Conservation (phyloP, 805 yeast species). For the Yueomyces sp. region DNA sequence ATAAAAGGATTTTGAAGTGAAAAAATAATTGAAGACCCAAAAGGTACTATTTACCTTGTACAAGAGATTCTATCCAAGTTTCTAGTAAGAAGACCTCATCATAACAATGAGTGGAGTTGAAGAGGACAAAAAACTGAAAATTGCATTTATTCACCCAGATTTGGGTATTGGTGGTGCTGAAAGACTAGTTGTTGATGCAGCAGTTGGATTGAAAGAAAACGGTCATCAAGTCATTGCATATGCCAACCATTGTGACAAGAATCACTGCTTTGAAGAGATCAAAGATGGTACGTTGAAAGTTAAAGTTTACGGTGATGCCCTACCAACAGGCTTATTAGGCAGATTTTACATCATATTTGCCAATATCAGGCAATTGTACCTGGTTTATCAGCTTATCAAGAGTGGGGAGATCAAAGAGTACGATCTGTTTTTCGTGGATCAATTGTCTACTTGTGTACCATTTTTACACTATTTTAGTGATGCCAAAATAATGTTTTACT, state of each 20-base stretch:
- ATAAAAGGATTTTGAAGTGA: too few species aligned
- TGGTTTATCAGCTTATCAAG: conserved; percentile 34
- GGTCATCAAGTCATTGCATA: conserved; percentile 54
- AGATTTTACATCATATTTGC: conserved; percentile 73
- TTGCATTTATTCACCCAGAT: conserved; percentile 92
- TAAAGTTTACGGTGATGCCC: conserved; percentile 65
- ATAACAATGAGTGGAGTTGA: not conserved
- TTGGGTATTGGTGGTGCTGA: conserved; percentile 98
- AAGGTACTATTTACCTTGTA: too few species aligned
- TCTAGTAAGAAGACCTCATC: not conserved
- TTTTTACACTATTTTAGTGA: conserved; percentile 34
- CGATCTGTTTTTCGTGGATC: conserved; percentile 79
- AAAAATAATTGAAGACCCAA: too few species aligned
- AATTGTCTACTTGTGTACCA: conserved; percentile 71
- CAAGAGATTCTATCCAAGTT: too few species aligned
- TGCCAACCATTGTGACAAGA: conserved; percentile 82
- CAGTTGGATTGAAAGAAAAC: conserved; percentile 63
- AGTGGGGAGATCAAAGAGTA: conserved; percentile 34
- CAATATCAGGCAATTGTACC: conserved; percentile 63
- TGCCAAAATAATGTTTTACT: conserved; percentile 60
- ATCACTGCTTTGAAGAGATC: conserved; percentile 88
- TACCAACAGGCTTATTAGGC: conserved; percentile 61
- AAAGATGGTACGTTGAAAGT: conserved; percentile 44
- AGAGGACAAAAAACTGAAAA: conserved; percentile 25
- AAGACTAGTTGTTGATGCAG: conserved; percentile 91